A percentile compares a stretch with the other conserved stretches of the same genome.
Conservation (phyloP, 306 rosid species). For the Vigna reflexopilosa region DNA sequence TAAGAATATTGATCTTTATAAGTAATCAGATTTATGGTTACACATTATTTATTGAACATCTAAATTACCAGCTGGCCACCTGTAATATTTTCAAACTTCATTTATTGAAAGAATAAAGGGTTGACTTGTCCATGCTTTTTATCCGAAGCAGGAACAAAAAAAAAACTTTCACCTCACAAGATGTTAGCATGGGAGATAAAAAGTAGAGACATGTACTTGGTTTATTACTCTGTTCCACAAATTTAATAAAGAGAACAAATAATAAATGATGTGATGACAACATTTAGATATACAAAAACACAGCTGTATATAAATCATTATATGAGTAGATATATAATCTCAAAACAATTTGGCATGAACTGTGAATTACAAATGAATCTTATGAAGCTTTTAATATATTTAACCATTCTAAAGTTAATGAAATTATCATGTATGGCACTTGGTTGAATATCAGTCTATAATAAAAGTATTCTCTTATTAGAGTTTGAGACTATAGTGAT, state of each 20-base stretch:
- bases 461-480: too few relatives aligned
- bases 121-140: background rate
- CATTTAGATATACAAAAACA: too few relatives aligned
- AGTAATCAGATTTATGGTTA: background rate
- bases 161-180: background rate
- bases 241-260: too few relatives aligned
- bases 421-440: too few relatives aligned
- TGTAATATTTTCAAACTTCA: slow-evolving; percentile 24
- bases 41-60: slow-evolving; percentile 3
- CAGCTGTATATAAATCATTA: too few relatives aligned
- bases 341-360: background rate
- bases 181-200: background rate
- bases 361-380: background rate
- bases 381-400: background rate
- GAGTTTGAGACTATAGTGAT: too few relatives aligned
- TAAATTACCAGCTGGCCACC: slow-evolving; percentile 24
- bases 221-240: background rate
- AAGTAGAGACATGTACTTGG: background rate
- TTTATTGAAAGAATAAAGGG: slow-evolving; percentile 16
- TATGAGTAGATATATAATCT: too few relatives aligned
- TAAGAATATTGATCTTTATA: background rate
- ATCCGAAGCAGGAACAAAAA: background rate
- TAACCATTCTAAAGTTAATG: too few relatives aligned
- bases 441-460: too few relatives aligned
- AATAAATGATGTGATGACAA: too few relatives aligned